Conservation (phyloP, 495 filamentous ascomycete genomes). For the Xylaria cubensis region DNA sequence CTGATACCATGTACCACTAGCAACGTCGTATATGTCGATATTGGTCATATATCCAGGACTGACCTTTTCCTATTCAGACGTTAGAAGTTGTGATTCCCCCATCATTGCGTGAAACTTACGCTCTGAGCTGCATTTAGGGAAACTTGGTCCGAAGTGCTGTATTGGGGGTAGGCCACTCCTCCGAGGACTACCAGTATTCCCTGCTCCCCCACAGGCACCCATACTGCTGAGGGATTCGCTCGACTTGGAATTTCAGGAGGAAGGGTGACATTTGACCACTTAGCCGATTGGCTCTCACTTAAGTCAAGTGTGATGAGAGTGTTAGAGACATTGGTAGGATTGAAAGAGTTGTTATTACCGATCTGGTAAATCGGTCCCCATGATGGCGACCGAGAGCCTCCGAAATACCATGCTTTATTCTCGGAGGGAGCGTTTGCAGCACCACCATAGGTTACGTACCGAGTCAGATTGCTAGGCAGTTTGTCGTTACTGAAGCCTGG, state of each 20-base stretch:
- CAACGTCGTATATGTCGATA: conserved; percentile 74
- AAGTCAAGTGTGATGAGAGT: conserved; percentile 69
- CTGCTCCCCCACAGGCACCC: conserved; percentile 69
- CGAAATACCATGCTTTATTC: conserved; percentile 75
- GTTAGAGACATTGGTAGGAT: conserved; percentile 48
- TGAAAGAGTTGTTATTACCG: conserved; percentile 39
- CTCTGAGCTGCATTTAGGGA: conserved; percentile 51
- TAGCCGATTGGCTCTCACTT: conserved; percentile 49
- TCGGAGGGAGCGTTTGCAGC: conserved; percentile 71
- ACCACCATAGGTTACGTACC: conserved; percentile 70
- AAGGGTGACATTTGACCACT: conserved; percentile 64
- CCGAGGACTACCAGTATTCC: conserved; percentile 72
- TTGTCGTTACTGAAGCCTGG: conserved; percentile 45
- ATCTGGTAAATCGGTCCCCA: conserved; percentile 54
- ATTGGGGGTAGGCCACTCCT: conserved; percentile 65
- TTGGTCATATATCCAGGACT: conserved; percentile 68
- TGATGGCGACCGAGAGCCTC: conserved; percentile 60
- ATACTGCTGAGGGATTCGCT: conserved; percentile 69
- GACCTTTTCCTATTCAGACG: conserved; percentile 39
- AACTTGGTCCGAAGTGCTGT: conserved; percentile 31
- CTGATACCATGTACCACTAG: conserved; percentile 61
- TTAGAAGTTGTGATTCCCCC: background rate
- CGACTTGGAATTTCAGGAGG: conserved; percentile 58
- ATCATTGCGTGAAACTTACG: conserved; percentile 38
- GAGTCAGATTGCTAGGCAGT: conserved; percentile 58